Conservation (phyloP, 805 yeast genomes). For the Saccharomyces eubayanus region DNA sequence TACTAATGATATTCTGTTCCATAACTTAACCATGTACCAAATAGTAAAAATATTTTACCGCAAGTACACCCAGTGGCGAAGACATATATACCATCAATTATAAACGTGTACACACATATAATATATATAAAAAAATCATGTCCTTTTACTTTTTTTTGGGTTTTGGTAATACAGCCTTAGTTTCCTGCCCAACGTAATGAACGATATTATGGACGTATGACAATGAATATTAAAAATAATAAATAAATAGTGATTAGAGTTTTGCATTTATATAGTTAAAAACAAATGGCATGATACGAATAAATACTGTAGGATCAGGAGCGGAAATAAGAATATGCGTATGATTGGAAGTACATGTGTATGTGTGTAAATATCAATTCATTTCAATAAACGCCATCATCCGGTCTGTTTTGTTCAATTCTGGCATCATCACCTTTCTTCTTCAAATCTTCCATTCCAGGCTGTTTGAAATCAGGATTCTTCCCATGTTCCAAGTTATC, state of each 20-base stretch:
- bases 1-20: not conserved
- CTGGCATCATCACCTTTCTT: constrained; percentile 28
- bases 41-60: not conserved
- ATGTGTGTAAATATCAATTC: not conserved
- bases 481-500: constrained; percentile 24
- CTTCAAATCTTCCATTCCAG: constrained; percentile 19
- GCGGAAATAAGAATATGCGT: not conserved
- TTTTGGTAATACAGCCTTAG: not conserved
- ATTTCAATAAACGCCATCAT: constrained; percentile 28
- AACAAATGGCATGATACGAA: not conserved
- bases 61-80: not conserved
- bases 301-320: not conserved
- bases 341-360: not conserved
- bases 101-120: not conserved
- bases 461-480: constrained; percentile 11
- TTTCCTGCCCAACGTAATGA: not conserved
- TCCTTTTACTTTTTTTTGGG: not conserved
- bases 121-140: not conserved
- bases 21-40: not conserved
- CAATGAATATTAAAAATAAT: not conserved
- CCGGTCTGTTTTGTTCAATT: constrained; percentile 31
- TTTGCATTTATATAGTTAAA: not conserved
- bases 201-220: not conserved
- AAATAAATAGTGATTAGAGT: not conserved
- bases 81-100: not conserved